Conservation (phyloP, 2,329 filamentous ascomycete species). For the Cladosporium oxysporum region DNA sequence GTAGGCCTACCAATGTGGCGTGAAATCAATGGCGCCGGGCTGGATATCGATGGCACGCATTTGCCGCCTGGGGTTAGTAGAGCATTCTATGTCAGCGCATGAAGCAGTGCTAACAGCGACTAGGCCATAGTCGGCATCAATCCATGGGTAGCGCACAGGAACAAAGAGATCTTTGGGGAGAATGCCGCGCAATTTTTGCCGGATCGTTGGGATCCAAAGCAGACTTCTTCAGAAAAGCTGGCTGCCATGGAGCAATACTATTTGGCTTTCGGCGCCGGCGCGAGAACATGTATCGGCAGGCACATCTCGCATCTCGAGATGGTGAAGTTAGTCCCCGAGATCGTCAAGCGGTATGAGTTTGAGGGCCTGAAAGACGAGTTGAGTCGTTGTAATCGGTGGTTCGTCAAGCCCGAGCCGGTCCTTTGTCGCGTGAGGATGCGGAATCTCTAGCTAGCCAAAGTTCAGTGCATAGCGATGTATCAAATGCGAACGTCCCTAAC, state of each 20-base stretch:
- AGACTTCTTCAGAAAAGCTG: neutral
- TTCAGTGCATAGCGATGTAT: neutral
- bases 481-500: neutral
- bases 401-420: neutral
- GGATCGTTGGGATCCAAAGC: conserved; percentile 33
- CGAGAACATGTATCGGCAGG: neutral
- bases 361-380: neutral
- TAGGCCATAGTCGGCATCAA: conserved; percentile 34
- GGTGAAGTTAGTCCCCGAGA: neutral
- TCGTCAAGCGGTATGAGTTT: neutral
- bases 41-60: neutral
- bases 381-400: neutral
- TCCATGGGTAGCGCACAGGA: conserved; percentile 38
- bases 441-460: neutral
- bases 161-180: conserved; percentile 33
- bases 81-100: neutral
- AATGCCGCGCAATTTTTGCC: conserved; percentile 38
- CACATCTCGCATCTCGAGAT: neutral
- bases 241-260: neutral
- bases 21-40: neutral
- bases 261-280: neutral
- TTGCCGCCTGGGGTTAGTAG: neutral
- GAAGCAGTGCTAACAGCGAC: neutral
- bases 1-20: neutral
- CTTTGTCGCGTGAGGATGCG: neutral